phyloP scores from a whole-genome alignment of 495 filamentous ascomycete genomes.

The Aspergillus leporis region DNA sequence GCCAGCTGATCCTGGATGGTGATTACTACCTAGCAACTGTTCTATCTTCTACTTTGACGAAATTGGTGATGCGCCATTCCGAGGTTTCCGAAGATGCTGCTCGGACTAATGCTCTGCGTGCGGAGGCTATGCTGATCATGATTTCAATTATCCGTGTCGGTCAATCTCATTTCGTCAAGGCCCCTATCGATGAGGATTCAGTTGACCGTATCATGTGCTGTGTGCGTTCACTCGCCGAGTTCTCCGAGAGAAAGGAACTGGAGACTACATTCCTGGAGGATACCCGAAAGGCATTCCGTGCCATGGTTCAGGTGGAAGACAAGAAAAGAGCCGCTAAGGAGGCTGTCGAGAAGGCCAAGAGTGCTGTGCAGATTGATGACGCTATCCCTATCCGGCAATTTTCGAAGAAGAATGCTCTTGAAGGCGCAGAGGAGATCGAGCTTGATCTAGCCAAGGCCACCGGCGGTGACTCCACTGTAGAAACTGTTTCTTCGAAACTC shows the following conservation, averaged over 20 bases:
- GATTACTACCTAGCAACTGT: constrained; percentile 98
- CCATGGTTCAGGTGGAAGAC: constrained; percentile 98
- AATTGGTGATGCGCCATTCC: constrained; percentile 96
- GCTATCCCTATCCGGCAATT: constrained; percentile 90
- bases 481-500: constrained; percentile 89
- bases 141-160: constrained; percentile 97
- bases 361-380: constrained; percentile 92
- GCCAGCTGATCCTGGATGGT: constrained; percentile 93
- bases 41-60: constrained; percentile 90
- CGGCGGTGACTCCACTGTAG: constrained; percentile 80
- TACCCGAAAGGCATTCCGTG: constrained; percentile 91
- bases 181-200: constrained; percentile 96
- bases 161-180: constrained; percentile 96
- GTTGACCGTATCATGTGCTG: constrained; percentile 97
- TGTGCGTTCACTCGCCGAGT: constrained; percentile 89
- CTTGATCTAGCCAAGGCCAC: constrained; percentile 92
- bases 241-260: constrained; percentile 81
- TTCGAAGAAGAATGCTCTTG: constrained; percentile 83
- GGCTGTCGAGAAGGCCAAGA: constrained; percentile 88
- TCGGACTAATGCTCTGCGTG: constrained; percentile 89
- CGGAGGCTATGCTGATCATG: constrained; percentile 99
- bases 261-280: constrained; percentile 94
- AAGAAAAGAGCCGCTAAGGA: constrained; percentile 93
- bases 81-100: constrained; percentile 86
- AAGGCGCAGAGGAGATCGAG: constrained; percentile 83